A percentile compares a stretch with the other conserved stretches of the same genome.
phyloP scores from a whole-genome alignment of 208 protist species.

The Trypanosoma rangeli region DNA sequence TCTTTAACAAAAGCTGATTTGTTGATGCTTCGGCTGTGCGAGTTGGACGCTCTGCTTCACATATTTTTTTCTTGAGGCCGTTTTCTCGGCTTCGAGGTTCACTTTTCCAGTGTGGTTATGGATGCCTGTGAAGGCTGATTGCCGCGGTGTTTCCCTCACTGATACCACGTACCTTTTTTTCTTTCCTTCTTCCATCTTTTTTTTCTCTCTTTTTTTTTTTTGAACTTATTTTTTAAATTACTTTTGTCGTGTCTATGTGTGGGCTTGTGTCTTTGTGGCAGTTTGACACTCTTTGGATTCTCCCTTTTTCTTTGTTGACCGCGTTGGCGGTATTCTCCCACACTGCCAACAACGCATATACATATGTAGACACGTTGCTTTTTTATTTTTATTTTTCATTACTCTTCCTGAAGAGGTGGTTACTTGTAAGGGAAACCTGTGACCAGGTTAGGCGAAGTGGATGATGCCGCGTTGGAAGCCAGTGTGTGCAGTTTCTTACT shows the following conservation, averaged over 20 bases:
- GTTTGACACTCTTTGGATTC: not conserved
- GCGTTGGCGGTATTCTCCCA: no score
- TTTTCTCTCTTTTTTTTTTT: slow-evolving; percentile 6
- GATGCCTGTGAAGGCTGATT: not conserved
- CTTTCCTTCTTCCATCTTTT: slow-evolving; percentile 19
- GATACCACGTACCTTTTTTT: not conserved
- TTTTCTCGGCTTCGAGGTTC: slow-evolving; percentile 18
- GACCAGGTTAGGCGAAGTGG: no score
- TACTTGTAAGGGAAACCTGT: no score
- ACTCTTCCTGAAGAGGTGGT: no score
- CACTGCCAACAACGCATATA: not conserved
- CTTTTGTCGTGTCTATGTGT: slow-evolving; percentile 8
- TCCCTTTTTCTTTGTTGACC: slow-evolving; percentile 1
- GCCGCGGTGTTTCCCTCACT: not conserved
- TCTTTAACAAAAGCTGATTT: slow-evolving; percentile 23
- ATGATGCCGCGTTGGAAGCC: no score
- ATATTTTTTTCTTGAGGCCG: slow-evolving; percentile 58
- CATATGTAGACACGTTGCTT: not conserved
- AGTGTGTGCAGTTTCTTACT: no score
- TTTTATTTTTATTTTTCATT: slow-evolving; percentile 20
- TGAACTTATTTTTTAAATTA: not conserved
- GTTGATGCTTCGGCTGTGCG: slow-evolving; percentile 42
- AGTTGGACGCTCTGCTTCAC: slow-evolving; percentile 65
- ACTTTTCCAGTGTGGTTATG: not conserved
- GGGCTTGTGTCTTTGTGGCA: slow-evolving; percentile 7